These are phyloP conservation scores for Russula foetens DNA, from an alignment of 768 basidiomycete species.

Conservation along the genomic window DNA sequence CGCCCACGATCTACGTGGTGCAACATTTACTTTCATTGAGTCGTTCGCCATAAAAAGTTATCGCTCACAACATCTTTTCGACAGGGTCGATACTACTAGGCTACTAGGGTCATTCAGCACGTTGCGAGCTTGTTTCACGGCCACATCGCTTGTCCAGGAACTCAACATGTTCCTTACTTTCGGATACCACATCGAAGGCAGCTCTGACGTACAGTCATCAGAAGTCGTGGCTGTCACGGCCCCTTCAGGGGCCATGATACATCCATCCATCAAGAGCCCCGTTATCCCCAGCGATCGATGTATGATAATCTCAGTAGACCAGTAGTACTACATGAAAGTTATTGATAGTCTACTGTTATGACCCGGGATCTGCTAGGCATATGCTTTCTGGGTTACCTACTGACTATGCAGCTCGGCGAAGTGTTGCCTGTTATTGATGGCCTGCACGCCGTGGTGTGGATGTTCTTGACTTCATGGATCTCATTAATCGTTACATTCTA, in stretches of 20 bases:
- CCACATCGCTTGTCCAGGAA: conserved; percentile 82
- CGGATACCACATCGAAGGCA: conserved; percentile 89
- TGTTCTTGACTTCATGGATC: too few relatives aligned
- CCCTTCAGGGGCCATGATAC: conserved; percentile 49
- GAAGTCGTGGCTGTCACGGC: conserved; percentile 72
- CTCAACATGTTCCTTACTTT: conserved; percentile 97
- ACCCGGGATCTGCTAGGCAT: too few relatives aligned
- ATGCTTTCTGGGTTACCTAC: too few relatives aligned
- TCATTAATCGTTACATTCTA: too few relatives aligned
- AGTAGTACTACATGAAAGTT: conserved; percentile 16
- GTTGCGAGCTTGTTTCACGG: conserved; percentile 91
- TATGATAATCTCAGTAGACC: too few relatives aligned
- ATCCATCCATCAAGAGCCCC: too few relatives aligned
- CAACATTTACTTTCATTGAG: background rate
- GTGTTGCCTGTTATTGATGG: too few relatives aligned
- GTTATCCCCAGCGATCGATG: too few relatives aligned
- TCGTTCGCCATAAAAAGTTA: background rate
- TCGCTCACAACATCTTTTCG: background rate
- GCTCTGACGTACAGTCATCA: conserved; percentile 51
- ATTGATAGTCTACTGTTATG: too few relatives aligned
- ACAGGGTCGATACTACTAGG: conserved; percentile 94
- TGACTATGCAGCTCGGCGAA: too few relatives aligned
- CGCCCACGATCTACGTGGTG: background rate
- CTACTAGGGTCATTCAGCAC: conserved; percentile 92
- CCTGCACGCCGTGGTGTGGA: too few relatives aligned